Evolutionary conservation across 129 eudicot genomes (phyloP).

Genomic region (Daucus carota): DH1_v3.0 NC_030387.2:2866001-2866500

Average conservation of each 20-base stretch:
- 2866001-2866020: constrained; percentile 36
- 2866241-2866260: constrained; percentile 31
- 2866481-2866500: constrained; percentile 55
- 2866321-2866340: constrained; percentile 26
- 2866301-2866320: constrained; percentile 44
- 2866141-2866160: constrained; percentile 20
- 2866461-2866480: constrained; percentile 32
- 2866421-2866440: constrained; percentile 51
- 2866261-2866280: constrained; percentile 18
- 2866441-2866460: constrained; percentile 49
- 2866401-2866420: constrained; percentile 18
- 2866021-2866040: constrained; percentile 18
- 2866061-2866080: constrained; percentile 58
- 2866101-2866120: constrained; percentile 50
- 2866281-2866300: constrained; percentile 30
- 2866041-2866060: constrained; percentile 20
- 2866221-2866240: constrained; percentile 19
- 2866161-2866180: constrained; percentile 26
- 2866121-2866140: constrained; percentile 27
- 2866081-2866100: constrained; percentile 44
- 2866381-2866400: constrained; percentile 40
- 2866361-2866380: constrained; percentile 51
- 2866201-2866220: constrained; percentile 28
- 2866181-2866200: constrained; percentile 51
- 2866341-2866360: constrained; percentile 65